Percentiles rank a stretch among this genome's conserved stretches.
phyloP scores from a whole-genome alignment of 169 alveolate genomes.

The Plasmodium coatneyi region DNA sequence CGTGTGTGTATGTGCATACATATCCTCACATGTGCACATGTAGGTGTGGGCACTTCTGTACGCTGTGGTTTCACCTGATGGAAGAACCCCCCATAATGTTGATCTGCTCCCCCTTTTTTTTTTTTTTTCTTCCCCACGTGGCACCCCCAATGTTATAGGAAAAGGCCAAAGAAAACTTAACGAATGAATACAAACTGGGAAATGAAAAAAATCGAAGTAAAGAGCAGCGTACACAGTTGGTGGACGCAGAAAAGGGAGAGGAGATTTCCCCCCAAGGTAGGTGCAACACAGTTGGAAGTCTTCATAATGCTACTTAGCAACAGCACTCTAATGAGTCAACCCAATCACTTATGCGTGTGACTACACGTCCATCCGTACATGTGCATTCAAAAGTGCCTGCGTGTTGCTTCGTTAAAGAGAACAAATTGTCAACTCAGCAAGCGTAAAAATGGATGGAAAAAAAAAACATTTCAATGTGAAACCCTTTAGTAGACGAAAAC shows the following conservation, averaged over 20 bases:
- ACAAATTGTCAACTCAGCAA: neutral
- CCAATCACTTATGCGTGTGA: neutral
- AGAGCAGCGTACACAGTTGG: neutral
- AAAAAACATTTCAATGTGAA: slow-evolving; percentile 1
- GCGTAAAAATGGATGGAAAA: neutral
- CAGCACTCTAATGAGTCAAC: neutral
- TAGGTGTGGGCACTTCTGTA: neutral
- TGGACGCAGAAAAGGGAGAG: slow-evolving; percentile 7
- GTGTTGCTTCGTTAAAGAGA: neutral
- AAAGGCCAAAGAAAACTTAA: slow-evolving; percentile 49
- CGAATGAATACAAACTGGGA: slow-evolving; percentile 28
- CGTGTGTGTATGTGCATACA: neutral
- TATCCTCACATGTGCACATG: neutral
- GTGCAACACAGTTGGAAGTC: neutral
- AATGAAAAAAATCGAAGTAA: slow-evolving; percentile 13
- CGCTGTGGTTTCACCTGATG: neutral
- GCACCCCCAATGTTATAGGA: slow-evolving; percentile 8
- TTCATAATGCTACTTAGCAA: neutral
- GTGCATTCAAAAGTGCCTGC: neutral
- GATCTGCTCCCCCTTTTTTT: neutral
- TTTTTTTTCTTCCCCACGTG: neutral
- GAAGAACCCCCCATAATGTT: neutral
- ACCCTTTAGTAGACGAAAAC: slow-evolving; percentile 48
- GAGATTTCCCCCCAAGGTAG: slow-evolving; percentile 1
- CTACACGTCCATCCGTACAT: neutral